Percentiles rank a stretch among this genome's conserved stretches.
phyloP scores from a whole-genome alignment of 2,329 filamentous ascomycete genomes.

The Claviceps digitariae region DNA sequence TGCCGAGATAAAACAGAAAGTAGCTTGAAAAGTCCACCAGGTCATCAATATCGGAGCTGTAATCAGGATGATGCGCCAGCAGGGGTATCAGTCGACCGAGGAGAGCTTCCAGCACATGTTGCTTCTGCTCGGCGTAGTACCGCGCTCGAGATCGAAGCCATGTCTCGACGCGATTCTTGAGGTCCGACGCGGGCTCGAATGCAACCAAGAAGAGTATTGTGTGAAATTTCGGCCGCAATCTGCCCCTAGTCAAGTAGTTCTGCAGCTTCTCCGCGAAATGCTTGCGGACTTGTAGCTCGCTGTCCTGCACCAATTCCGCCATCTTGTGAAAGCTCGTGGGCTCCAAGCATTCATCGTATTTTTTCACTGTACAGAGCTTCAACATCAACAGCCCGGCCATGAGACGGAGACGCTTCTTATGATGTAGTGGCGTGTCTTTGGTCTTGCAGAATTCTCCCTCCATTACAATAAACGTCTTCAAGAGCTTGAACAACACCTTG shows the following conservation, averaged over 20 bases:
- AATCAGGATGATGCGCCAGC: slow-evolving; percentile 89
- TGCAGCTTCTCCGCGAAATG: slow-evolving; percentile 76
- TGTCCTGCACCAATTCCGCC: slow-evolving; percentile 69
- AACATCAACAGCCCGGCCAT: slow-evolving; percentile 67
- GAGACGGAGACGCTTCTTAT: slow-evolving; percentile 70
- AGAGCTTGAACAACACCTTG: slow-evolving; percentile 59
- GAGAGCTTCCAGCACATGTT: slow-evolving; percentile 61
- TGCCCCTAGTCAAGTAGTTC: slow-evolving; percentile 69
- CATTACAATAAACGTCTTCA: slow-evolving; percentile 61
- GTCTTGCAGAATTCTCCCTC: slow-evolving; percentile 71
- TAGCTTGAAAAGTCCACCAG: slow-evolving; percentile 76
- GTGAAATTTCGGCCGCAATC: slow-evolving; percentile 66
- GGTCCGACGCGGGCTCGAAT: slow-evolving; percentile 66
- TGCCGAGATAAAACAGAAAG: slow-evolving; percentile 75
- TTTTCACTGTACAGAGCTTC: slow-evolving; percentile 68
- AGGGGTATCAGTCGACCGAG: slow-evolving; percentile 77
- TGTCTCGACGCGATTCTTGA: slow-evolving; percentile 64
- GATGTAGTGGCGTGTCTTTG: slow-evolving; percentile 59
- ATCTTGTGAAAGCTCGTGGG: slow-evolving; percentile 68
- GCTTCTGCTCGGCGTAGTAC: slow-evolving; percentile 43
- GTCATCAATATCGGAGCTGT: slow-evolving; percentile 50
- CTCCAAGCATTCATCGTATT: slow-evolving; percentile 62
- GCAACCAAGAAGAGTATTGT: slow-evolving; percentile 81
- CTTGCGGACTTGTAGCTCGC: slow-evolving; percentile 56
- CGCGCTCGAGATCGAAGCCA: slow-evolving; percentile 78